Evolutionary conservation across 2,329 filamentous ascomycete species (phyloP), one percentile per base, ranked within the genome.

Genomic region (Sporothrix humicola): DNA sequence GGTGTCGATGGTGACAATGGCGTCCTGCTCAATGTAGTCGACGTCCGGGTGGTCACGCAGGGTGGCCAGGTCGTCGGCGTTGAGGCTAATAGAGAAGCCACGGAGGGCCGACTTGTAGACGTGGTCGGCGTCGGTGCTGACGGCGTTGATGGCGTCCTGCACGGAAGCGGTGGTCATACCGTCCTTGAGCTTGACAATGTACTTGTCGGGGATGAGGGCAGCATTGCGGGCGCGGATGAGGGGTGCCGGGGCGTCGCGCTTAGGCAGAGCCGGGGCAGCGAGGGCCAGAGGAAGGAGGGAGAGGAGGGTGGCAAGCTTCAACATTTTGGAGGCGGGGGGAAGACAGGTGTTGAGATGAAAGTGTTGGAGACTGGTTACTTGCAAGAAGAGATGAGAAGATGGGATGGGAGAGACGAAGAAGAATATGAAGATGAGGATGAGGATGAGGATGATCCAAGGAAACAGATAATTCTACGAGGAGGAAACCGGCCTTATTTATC

Each of bases 111-210:
- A 23, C 44, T 77, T 76, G 77, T 78, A 81, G 73, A 79, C 72
- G 70, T 78, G 75, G 72, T 79, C 76, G 66, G 56, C 59, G 12
- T n/a, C 12, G 42, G 77, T 73, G 69, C 76, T 75, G 74, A 44
- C 58, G 48, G 77, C 54, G 74, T 75, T 74, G 69, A 79, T 52
- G 72, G 77, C 74, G 10, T 72, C 68, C 20, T 81, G 77, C 12
- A 83, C 74, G 69, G 78, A 69, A 3, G 76, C 73, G 13, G 80
- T 74, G 56, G 79, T 73, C 74, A 79, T 77, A 52, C 80, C 78
- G 61, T 81, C 79, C 79, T 83, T 83, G 74, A 85, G 73, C 79
- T 83, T 84, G 78, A 85, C 81, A 70, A 85, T 84, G 79, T 83
- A 85, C 76, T 82, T 82, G 76, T 81, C 81, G 6, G 82, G 81